Percentiles rank a stretch among this genome's conserved stretches.
Conservation (phyloP, 2,329 filamentous ascomycete species). For the Fusarium verrucosum region DNA sequence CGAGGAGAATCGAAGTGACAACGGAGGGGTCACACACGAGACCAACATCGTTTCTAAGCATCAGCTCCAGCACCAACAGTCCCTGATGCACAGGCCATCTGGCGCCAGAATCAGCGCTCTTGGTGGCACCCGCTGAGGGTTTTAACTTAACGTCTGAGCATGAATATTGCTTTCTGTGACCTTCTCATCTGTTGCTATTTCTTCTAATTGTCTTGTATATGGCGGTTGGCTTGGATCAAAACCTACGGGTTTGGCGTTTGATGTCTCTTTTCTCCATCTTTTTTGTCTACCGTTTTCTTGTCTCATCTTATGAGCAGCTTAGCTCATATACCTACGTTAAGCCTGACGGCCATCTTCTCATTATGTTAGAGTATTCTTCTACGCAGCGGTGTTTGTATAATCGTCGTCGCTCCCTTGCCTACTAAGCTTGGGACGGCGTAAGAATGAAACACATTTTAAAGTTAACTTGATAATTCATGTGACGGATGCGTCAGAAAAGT, state of each 20-base stretch:
- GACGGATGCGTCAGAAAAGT: neutral
- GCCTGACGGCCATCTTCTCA: conserved; percentile 40
- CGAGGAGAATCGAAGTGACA: conserved; percentile 61
- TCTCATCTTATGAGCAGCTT: conserved; percentile 34
- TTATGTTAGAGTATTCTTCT: conserved; percentile 42
- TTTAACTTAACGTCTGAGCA: conserved; percentile 16
- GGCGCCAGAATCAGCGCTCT: conserved; percentile 72
- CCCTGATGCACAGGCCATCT: conserved; percentile 68
- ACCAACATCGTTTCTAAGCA: conserved; percentile 65
- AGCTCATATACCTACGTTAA: conserved; percentile 41
- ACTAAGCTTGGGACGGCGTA: conserved; percentile 24
- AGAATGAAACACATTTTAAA: conserved; percentile 34
- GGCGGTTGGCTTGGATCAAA: conserved; percentile 47
- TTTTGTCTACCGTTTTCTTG: conserved; percentile 29
- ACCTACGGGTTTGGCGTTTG: conserved; percentile 47
- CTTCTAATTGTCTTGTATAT: conserved; percentile 36
- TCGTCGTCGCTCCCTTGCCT: conserved; percentile 40
- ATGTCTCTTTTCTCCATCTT: conserved; percentile 36
- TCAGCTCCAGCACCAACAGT: conserved; percentile 47
- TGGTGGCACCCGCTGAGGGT: conserved; percentile 60
- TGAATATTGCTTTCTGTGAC: conserved; percentile 15
- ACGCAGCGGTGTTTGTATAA: conserved; percentile 38
- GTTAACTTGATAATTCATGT: neutral
- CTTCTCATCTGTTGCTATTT: conserved; percentile 29
- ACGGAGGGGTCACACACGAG: conserved; percentile 60